Conservation (phyloP, 78 protist genomes). For the Trichosphaerium sp. region DNA sequence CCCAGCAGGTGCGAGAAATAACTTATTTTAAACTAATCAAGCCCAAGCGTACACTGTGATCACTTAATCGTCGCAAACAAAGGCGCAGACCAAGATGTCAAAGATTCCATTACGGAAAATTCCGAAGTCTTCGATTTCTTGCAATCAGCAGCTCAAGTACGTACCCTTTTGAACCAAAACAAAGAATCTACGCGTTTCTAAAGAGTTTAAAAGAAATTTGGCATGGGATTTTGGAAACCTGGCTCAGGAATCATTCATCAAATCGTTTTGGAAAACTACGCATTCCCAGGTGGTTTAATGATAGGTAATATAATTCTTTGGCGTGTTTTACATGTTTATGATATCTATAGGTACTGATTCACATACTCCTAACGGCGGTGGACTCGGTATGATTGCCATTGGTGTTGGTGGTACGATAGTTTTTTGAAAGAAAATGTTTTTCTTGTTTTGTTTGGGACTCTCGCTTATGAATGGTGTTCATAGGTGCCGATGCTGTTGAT, state of each 20-base stretch:
- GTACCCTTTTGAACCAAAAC: no score
- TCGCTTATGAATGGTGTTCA: no score
- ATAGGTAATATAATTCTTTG: slow-evolving; percentile 81
- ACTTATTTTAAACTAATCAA: no score
- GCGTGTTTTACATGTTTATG: no score
- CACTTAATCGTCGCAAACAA: slow-evolving; percentile 79
- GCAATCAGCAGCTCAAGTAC: slow-evolving; percentile 31
- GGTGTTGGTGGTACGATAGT: slow-evolving; percentile 94
- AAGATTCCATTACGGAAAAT: slow-evolving; percentile 49
- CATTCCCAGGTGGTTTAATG: slow-evolving; percentile 88
- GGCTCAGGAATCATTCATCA: slow-evolving; percentile 94
- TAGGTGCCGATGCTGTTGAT: slow-evolving; percentile 95
- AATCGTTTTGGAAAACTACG: slow-evolving; percentile 88
- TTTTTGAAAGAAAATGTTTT: no score
- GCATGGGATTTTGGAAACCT: slow-evolving; percentile 92
- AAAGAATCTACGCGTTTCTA: no score
- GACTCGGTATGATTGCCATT: slow-evolving; percentile 71
- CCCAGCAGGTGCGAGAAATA: no score
- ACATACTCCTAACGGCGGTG: slow-evolving; percentile 90
- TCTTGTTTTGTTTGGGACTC: no score
- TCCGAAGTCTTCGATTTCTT: slow-evolving; percentile 87
- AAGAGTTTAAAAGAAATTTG: slow-evolving; percentile 47
- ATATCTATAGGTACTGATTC: no score
- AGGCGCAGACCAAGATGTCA: slow-evolving; percentile 65
- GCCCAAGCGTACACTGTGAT: slow-evolving; percentile 88